Evolutionary conservation across 768 basidiomycete species (phyloP).

Genomic region (Macrolepiota dolichaula): DNA sequence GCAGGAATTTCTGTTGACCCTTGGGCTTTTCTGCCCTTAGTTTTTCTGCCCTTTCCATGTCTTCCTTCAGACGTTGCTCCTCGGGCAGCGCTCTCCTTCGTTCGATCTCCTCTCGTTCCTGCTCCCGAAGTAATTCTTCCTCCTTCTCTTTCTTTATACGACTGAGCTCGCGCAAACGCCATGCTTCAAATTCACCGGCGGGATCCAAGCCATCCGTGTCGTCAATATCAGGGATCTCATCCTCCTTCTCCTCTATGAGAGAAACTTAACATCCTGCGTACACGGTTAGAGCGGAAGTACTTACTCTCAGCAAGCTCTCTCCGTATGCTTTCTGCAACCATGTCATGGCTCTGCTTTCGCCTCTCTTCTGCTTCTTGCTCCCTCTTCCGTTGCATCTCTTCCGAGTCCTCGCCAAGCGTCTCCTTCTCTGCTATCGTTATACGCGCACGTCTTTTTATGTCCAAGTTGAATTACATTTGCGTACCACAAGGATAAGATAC

Average conservation of each 20-base stretch:
- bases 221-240: conserved; percentile 82
- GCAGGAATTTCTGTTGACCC: conserved; percentile 87
- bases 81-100: conserved; percentile 90
- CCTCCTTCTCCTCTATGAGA: conserved; percentile 80
- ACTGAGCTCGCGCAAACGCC: conserved; percentile 91
- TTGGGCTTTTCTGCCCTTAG: conserved; percentile 85
- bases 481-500: neutral
- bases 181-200: conserved; percentile 88
- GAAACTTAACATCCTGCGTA: neutral
- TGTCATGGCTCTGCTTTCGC: conserved; percentile 82
- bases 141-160: conserved; percentile 95
- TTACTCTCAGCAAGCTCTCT: conserved; percentile 89
- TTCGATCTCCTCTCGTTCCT: conserved; percentile 90
- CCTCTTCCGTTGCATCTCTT: conserved; percentile 67
- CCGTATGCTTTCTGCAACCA: conserved; percentile 92
- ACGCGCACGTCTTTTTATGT: conserved; percentile 58
- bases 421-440: conserved; percentile 71
- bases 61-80: conserved; percentile 88
- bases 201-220: conserved; percentile 95
- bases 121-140: conserved; percentile 73
- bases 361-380: conserved; percentile 80
- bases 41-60: conserved; percentile 82
- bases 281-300: conserved; percentile 23
- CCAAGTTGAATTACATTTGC: conserved; percentile 5
- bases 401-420: conserved; percentile 64